Conservation (phyloP, 768 basidiomycete species). For the Mycena sanguinolenta region DNA sequence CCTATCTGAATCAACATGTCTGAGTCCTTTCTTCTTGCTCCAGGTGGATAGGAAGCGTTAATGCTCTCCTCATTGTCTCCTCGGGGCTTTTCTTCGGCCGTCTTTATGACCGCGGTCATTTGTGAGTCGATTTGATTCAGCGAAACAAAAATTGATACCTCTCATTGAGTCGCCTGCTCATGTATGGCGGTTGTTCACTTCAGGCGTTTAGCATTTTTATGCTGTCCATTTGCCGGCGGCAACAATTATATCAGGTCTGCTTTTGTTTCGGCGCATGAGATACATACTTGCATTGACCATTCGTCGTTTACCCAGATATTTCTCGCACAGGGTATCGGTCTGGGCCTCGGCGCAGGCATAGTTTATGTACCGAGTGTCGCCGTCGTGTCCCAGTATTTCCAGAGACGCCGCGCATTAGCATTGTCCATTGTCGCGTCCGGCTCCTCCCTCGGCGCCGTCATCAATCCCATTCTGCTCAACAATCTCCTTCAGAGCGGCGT, state of each 20-base stretch:
- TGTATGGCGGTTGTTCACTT: not conserved
- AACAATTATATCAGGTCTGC: not conserved
- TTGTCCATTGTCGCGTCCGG: not conserved
- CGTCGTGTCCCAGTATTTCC: not conserved
- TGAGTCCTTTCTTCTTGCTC: no score
- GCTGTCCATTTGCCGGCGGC: not conserved
- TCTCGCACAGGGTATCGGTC: not conserved
- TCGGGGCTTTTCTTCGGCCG: not conserved
- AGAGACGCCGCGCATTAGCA: not conserved
- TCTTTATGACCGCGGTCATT: constrained; percentile 5
- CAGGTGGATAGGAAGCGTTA: not conserved
- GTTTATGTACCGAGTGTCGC: not conserved
- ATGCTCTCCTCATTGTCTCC: not conserved
- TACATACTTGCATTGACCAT: no score
- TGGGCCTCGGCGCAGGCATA: not conserved
- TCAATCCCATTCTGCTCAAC: not conserved
- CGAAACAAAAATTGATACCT: not conserved
- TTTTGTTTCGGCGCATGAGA: not conserved
- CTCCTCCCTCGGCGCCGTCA: not conserved
- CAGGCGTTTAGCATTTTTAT: not conserved
- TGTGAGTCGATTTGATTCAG: not conserved
- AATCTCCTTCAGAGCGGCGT: not conserved
- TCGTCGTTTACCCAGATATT: not conserved
- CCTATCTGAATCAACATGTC: no score
- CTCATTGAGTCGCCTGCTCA: not conserved